Percentiles rank a stretch among this genome's conserved stretches.
These are phyloP conservation scores for Talaromyces sp. DNA, from an alignment of 2,329 filamentous ascomycete genomes.

Conservation along the genomic window DNA sequence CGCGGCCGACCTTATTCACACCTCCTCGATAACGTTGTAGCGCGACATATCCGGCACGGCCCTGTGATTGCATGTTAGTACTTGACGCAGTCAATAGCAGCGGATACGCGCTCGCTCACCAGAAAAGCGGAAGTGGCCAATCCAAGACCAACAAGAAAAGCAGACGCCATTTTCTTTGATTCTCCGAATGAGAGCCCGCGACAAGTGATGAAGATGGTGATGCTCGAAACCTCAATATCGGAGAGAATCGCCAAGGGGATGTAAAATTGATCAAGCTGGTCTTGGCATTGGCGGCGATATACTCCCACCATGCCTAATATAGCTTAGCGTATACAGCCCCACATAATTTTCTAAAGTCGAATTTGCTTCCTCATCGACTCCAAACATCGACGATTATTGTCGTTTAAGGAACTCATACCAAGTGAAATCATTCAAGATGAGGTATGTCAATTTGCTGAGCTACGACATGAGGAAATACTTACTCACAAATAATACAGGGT, in stretches of 20 bases:
- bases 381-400: background rate
- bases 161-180: slow-evolving; percentile 38
- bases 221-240: background rate
- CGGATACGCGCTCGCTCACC: slow-evolving; percentile 50
- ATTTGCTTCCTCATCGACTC: slow-evolving; percentile 9
- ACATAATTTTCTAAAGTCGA: slow-evolving; percentile 18
- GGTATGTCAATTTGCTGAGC: slow-evolving; percentile 17
- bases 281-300: slow-evolving; percentile 12
- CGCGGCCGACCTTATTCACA: slow-evolving; percentile 76
- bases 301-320: background rate
- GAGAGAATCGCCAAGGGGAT: background rate
- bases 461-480: background rate
- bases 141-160: slow-evolving; percentile 44
- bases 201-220: background rate
- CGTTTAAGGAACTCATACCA: background rate
- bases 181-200: background rate
- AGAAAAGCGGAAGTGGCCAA: slow-evolving; percentile 67
- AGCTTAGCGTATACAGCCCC: slow-evolving; percentile 9
- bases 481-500: slow-evolving; percentile 27
- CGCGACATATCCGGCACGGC: slow-evolving; percentile 87
- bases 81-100: background rate
- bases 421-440: slow-evolving; percentile 20
- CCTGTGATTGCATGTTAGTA: slow-evolving; percentile 51
- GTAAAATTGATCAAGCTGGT: slow-evolving; percentile 35
- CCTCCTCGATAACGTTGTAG: slow-evolving; percentile 69